phyloP scores from a whole-genome alignment of 495 filamentous ascomycete species.

The Chaetomium fimeti region DNA sequence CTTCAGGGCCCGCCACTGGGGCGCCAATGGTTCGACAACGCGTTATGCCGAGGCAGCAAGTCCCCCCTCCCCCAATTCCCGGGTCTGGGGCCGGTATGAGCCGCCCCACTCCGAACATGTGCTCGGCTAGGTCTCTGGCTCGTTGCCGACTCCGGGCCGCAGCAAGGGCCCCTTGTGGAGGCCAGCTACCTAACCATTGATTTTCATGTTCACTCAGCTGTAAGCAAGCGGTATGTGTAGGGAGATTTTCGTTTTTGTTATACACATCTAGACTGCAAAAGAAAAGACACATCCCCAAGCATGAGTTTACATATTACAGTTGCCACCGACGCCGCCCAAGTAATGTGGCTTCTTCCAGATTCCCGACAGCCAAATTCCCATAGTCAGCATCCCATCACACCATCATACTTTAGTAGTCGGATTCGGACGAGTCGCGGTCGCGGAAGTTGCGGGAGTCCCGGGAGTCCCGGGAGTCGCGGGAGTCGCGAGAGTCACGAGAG shows the following conservation, averaged over 20 bases:
- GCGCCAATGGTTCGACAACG: background rate
- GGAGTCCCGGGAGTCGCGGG: background rate
- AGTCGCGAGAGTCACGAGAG: too few relatives aligned
- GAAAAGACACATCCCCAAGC: background rate
- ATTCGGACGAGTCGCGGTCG: background rate
- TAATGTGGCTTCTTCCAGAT: background rate
- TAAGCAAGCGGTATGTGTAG: too few relatives aligned
- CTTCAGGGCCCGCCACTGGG: conserved; percentile 11
- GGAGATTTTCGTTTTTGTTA: conserved; percentile 6
- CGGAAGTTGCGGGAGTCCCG: background rate
- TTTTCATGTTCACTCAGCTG: too few relatives aligned
- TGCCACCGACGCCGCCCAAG: background rate
- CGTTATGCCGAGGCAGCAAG: conserved; percentile 17
- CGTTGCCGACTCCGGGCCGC: background rate
- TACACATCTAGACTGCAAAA: conserved; percentile 6
- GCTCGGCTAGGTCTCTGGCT: background rate
- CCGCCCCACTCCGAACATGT: conserved; percentile 12
- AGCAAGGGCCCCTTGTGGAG: background rate
- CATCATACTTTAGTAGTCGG: background rate
- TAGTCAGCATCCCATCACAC: background rate
- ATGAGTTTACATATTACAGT: conserved; percentile 9
- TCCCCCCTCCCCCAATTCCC: conserved; percentile 1
- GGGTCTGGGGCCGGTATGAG: background rate
- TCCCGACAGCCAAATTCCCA: background rate
- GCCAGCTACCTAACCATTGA: background rate